phyloP scores from a whole-genome alignment of 2,329 filamentous ascomycete genomes.

The Alternaria tenuissima region DNA sequence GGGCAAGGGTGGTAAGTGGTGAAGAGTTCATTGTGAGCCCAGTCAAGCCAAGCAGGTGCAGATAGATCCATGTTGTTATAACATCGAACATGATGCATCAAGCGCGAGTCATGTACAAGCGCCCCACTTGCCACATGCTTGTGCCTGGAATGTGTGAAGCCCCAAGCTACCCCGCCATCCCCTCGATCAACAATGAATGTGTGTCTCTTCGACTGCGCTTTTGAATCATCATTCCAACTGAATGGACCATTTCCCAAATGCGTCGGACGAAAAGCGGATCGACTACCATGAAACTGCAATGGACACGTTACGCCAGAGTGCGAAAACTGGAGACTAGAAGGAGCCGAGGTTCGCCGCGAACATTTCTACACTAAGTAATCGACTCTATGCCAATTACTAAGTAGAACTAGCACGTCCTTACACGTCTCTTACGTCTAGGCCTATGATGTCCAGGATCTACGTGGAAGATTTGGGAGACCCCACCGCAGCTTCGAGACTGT shows the following conservation, averaged over 20 bases:
- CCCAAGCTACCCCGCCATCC: slow-evolving; percentile 16
- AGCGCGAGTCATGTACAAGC: slow-evolving; percentile 3
- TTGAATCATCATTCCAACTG: not conserved
- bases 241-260: not conserved
- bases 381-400: slow-evolving; percentile 6
- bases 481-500: slow-evolving; percentile 10
- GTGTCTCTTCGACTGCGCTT: not conserved
- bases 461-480: slow-evolving; percentile 8
- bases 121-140: slow-evolving; percentile 9
- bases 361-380: not conserved
- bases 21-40: not conserved
- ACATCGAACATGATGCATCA: slow-evolving; percentile 4
- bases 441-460: slow-evolving; percentile 4
- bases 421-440: slow-evolving; percentile 2
- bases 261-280: slow-evolving; percentile 3
- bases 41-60: not conserved
- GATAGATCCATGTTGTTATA: not conserved
- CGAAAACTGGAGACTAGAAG: slow-evolving; percentile 7
- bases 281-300: not conserved
- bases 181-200: not conserved
- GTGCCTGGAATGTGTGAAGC: not conserved
- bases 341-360: slow-evolving; percentile 24
- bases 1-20: slow-evolving; percentile 47
- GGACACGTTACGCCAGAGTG: slow-evolving; percentile 2
- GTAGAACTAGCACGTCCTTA: slow-evolving; percentile 1